Evolutionary conservation across 2,329 filamentous ascomycete species (phyloP).

Genomic region (Ophiostoma piceae): DNA sequence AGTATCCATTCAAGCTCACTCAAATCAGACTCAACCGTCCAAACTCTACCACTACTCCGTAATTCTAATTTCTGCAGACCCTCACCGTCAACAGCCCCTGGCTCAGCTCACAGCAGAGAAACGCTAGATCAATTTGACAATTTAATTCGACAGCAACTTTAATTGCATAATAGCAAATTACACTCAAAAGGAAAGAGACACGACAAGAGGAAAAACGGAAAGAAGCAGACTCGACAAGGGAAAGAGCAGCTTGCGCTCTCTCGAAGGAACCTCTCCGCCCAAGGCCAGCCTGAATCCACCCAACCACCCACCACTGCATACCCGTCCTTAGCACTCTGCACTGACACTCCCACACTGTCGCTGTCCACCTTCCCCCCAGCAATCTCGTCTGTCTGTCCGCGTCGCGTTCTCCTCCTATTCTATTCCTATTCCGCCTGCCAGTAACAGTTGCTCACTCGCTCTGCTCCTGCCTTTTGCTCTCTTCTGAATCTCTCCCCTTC

Average conservation of each 20-base stretch:
- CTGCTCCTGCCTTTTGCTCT: slow-evolving; percentile 19
- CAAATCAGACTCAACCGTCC: background rate
- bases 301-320: slow-evolving; percentile 4
- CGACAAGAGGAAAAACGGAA: slow-evolving; percentile 6
- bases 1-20: too few species aligned
- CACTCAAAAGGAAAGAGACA: slow-evolving; percentile 3
- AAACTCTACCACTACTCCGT: background rate
- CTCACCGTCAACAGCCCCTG: slow-evolving; percentile 3
- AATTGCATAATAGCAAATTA: background rate
- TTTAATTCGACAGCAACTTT: background rate
- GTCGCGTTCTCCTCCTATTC: background rate
- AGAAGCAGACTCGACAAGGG: background rate
- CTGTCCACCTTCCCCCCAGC: slow-evolving; percentile 7
- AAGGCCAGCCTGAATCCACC: slow-evolving; percentile 6
- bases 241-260: background rate
- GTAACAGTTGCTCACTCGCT: slow-evolving; percentile 12
- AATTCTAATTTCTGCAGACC: slow-evolving; percentile 6
- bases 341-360: background rate
- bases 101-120: slow-evolving; percentile 9
- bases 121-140: background rate
- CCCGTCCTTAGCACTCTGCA: slow-evolving; percentile 1
- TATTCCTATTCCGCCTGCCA: slow-evolving; percentile 4
- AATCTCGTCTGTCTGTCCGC: background rate
- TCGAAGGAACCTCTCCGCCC: background rate
- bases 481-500: slow-evolving; percentile 33